Base-by-base conservation (phyloP, 306 rosid genomes). In the Gleditsia sinensis region DNA sequence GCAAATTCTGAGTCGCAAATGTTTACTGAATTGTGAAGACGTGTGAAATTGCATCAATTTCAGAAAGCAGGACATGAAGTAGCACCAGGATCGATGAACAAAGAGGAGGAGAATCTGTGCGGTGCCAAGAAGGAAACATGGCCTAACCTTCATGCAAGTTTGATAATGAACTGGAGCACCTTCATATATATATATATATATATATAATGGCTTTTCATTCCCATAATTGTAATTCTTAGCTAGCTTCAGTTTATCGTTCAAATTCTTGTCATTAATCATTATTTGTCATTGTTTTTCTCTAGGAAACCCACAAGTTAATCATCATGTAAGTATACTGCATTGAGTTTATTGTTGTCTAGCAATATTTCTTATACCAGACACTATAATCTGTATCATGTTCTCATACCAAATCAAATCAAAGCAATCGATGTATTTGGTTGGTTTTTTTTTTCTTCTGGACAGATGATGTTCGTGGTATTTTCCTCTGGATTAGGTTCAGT, bases 171-270 rank as follows among this genome's bases (percentile, higher is more conserved):
- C 32, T 80, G 74, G 74, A 74, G 27, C 63, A 36, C 68, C 69
- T 7, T 55, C 62, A 12, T 40, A 21, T 48, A 48, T 5, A 62
- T 23, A 7, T 43, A 6, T 19, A 21, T 16, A 6, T n/a, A n/a
- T n/a, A n/a, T n/a, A n/a, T n/a, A n/a, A n/a, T n/a, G n/a, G n/a
- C n/a, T n/a, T n/a, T n/a, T n/a, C n/a, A n/a, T n/a, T n/a, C n/a
- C n/a, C n/a, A n/a, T n/a, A n/a, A n/a, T n/a, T 71, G 77, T 83
- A 75, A 48, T 43, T 25, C 58, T 67, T 82, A 69, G 30, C 53
- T 60, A 57, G 73, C 67, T 64, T 75, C 69, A 37, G 21, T 68
- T 42, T 53, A 43, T 78, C 39, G 40, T 50, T 61, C 37, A 30
- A 39, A n/a, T 32, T 54, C n/a, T n/a, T n/a, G n/a, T n/a, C n/a